A percentile compares a stretch with the other conserved stretches of the same genome.
phyloP scores from a whole-genome alignment of 768 basidiomycete genomes.

The Serpula lacrymans region DNA sequence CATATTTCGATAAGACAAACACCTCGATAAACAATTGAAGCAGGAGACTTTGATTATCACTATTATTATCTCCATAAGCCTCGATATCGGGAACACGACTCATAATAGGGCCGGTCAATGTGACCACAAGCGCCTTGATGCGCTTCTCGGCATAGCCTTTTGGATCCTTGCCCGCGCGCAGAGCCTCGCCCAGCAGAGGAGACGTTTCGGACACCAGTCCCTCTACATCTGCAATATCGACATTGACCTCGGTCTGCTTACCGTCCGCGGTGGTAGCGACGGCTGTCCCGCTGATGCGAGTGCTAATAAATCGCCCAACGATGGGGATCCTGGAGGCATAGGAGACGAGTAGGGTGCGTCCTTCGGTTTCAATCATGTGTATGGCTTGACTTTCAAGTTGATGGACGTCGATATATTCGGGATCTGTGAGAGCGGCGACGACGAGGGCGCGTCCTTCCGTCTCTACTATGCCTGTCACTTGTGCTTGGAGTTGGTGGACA shows the following conservation, averaged over 20 bases:
- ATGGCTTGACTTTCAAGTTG: too few species aligned
- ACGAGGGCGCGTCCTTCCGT: too few species aligned
- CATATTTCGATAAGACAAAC: constrained; percentile 20
- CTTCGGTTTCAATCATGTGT: too few species aligned
- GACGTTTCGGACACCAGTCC: constrained; percentile 18
- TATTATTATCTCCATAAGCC: constrained; percentile 14
- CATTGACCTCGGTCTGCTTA: too few species aligned
- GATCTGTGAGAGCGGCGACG: too few species aligned
- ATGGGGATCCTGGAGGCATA: constrained; percentile 18
- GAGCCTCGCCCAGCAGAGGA: constrained; percentile 16
- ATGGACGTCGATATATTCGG: too few species aligned
- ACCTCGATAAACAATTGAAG: constrained; percentile 14
- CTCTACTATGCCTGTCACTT: too few species aligned
- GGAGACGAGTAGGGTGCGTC: constrained; percentile 9
- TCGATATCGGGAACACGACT: constrained; percentile 17
- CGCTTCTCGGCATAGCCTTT: constrained; percentile 17
- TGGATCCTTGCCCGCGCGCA: constrained; percentile 14
- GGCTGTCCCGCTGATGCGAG: constrained; percentile 2
- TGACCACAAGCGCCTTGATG: constrained; percentile 14
- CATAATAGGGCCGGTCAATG: constrained; percentile 11
- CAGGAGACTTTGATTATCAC: constrained; percentile 4
- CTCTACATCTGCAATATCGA: background rate
- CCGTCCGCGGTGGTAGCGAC: constrained; percentile 2
- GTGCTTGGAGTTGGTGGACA: too few species aligned
- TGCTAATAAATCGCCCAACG: constrained; percentile 16